A percentile compares a stretch with the other conserved stretches of the same genome.
These are phyloP conservation scores for Epicoccum sorghinum DNA, from an alignment of 2,329 filamentous ascomycete genomes.

Conservation along the genomic window DNA sequence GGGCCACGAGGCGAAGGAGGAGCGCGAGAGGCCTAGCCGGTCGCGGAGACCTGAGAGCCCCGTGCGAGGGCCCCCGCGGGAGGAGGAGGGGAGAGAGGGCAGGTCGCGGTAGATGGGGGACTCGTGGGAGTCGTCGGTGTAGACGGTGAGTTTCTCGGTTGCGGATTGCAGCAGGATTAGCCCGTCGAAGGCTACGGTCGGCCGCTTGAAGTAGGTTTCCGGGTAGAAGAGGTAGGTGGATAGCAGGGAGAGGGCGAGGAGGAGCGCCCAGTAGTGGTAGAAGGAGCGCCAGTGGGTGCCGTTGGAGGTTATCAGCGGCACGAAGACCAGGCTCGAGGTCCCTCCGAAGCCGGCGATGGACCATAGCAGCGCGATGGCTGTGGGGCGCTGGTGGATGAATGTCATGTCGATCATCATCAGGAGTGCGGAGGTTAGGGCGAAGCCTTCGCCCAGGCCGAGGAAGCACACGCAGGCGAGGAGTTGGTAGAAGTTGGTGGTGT, in stretches of 20 bases:
- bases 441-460: constrained; percentile 42
- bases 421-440: constrained; percentile 39
- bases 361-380: constrained; percentile 45
- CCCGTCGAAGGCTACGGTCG: constrained; percentile 51
- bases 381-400: constrained; percentile 48
- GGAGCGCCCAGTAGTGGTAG: constrained; percentile 41
- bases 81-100: constrained; percentile 19
- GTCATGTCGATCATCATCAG: constrained; percentile 49
- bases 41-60: constrained; percentile 18
- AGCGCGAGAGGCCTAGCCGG: constrained; percentile 28
- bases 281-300: constrained; percentile 42
- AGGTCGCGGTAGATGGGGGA: constrained; percentile 35
- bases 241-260: constrained; percentile 31
- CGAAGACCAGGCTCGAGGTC: constrained; percentile 28
- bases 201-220: constrained; percentile 52
- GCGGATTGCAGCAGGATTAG: constrained; percentile 48
- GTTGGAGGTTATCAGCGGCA: constrained; percentile 36
- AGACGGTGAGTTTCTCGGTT: constrained; percentile 49
- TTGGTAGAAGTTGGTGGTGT: constrained; percentile 32
- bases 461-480: constrained; percentile 41
- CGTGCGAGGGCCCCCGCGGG: constrained; percentile 1
- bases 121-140: constrained; percentile 38
- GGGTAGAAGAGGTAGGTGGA: constrained; percentile 42
- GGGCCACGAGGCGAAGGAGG: constrained; percentile 34
- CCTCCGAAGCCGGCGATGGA: constrained; percentile 34